Evolutionary conservation across 1,139 yeast genomes (phyloP).

Genomic region (Candida smagusa): DNA sequence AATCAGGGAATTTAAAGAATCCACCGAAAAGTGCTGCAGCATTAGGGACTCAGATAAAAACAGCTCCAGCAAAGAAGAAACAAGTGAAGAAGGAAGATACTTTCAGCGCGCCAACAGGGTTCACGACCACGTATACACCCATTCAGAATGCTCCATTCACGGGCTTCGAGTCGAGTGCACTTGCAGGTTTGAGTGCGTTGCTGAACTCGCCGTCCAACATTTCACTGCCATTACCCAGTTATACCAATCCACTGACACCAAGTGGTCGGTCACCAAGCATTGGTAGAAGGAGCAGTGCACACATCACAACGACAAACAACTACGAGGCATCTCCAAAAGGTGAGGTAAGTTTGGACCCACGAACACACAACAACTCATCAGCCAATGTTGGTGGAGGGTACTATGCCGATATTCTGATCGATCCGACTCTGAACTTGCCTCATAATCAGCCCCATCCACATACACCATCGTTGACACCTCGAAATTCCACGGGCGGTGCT

Average conservation of each 20-base stretch:
- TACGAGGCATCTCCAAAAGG: constrained; percentile 31
- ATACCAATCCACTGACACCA: constrained; percentile 23
- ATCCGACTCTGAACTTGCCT: constrained; percentile 49
- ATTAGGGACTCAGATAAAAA: constrained; percentile 13
- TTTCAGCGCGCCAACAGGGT: constrained; percentile 16
- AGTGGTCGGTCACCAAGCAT: constrained; percentile 20
- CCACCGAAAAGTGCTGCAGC: constrained; percentile 46
- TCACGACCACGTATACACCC: constrained; percentile 35
- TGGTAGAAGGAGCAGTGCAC: constrained; percentile 10
- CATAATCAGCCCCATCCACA: constrained; percentile 41
- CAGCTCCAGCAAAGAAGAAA: constrained; percentile 7
- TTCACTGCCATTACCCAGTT: constrained; percentile 28
- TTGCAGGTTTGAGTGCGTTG: constrained; percentile 47
- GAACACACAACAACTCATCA: constrained; percentile 27
- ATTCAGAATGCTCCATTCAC: constrained; percentile 38
- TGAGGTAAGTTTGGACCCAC: constrained; percentile 34
- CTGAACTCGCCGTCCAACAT: constrained; percentile 36
- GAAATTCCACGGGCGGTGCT: constrained; percentile 26
- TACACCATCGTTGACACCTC: constrained; percentile 32
- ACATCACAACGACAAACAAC: constrained; percentile 14
- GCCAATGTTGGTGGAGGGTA: constrained; percentile 42
- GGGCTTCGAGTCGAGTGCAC: constrained; percentile 44
- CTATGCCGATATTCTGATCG: constrained; percentile 45
- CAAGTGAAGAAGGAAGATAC: constrained; percentile 16
- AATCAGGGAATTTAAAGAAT: constrained; percentile 59